Conservation (phyloP, 306 rosid genomes). For the Delonix regia region DNA sequence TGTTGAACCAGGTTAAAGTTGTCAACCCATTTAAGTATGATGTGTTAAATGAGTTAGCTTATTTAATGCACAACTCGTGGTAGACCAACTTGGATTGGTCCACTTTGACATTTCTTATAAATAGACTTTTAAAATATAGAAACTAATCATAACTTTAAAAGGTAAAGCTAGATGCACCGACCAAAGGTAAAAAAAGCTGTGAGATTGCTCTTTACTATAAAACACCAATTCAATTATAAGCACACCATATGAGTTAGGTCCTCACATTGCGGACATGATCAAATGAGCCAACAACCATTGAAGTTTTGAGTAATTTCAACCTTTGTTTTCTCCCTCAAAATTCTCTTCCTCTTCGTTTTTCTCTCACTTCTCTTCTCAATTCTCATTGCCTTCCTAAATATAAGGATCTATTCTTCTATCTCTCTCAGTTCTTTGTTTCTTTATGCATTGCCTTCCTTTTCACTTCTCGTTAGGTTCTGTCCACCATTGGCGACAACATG, state of each 20-base stretch:
- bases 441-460: constrained; percentile 45
- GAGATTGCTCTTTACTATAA: background rate
- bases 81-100: too few species aligned
- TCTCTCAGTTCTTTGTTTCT: constrained; percentile 27
- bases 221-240: background rate
- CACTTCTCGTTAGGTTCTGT: constrained; percentile 36
- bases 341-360: constrained; percentile 46
- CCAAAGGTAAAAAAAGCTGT: too few species aligned
- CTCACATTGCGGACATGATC: constrained; percentile 31
- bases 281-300: background rate
- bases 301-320: constrained; percentile 45
- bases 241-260: background rate
- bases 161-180: too few species aligned
- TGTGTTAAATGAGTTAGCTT: too few species aligned
- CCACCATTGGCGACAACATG: constrained; percentile 49
- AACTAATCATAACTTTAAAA: too few species aligned
- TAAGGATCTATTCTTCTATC: constrained; percentile 50
- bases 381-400: constrained; percentile 37
- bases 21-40: too few species aligned
- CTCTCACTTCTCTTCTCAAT: constrained; percentile 47
- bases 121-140: too few species aligned
- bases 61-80: too few species aligned
- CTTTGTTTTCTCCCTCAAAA: constrained; percentile 54
- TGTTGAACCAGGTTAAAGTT: too few species aligned
- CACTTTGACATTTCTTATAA: too few species aligned